These are phyloP conservation scores for Pisolithus sp. DNA, from an alignment of 768 basidiomycete genomes.

Conservation along the genomic window DNA sequence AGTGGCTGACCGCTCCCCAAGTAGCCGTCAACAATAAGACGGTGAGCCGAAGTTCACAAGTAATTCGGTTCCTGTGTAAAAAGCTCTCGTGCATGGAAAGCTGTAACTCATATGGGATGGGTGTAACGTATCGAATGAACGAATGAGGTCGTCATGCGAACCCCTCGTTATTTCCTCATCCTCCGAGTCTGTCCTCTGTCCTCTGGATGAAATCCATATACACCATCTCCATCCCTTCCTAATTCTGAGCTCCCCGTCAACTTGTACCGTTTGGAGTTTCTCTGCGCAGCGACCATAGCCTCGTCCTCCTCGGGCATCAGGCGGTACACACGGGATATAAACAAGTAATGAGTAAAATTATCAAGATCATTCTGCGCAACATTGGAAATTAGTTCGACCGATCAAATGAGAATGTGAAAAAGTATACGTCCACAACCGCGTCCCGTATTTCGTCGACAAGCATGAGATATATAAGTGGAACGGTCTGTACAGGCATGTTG, in stretches of 20 bases:
- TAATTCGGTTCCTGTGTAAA: too few relatives aligned
- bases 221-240: slow-evolving; percentile 36
- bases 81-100: too few relatives aligned
- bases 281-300: slow-evolving; percentile 36
- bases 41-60: too few relatives aligned
- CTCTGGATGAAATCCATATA: slow-evolving; percentile 80
- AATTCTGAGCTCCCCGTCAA: slow-evolving; percentile 14
- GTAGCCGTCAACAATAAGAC: too few relatives aligned
- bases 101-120: too few relatives aligned
- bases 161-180: too few relatives aligned
- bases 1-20: too few relatives aligned
- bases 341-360: slow-evolving; percentile 63
- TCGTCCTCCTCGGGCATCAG: slow-evolving; percentile 64
- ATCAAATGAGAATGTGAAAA: not conserved
- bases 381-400: not conserved
- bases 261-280: slow-evolving; percentile 34
- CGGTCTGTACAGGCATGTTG: slow-evolving; percentile 93
- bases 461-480: slow-evolving; percentile 91
- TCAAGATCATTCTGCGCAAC: slow-evolving; percentile 51
- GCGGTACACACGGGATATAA: slow-evolving; percentile 75
- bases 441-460: slow-evolving; percentile 74
- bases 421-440: slow-evolving; percentile 58
- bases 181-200: too few relatives aligned
- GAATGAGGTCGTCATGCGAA: too few relatives aligned
- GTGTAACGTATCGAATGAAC: too few relatives aligned